A percentile compares a stretch with the other conserved stretches of the same genome.
phyloP scores from a whole-genome alignment of 768 basidiomycete species.

The Kwoniella europaea region DNA sequence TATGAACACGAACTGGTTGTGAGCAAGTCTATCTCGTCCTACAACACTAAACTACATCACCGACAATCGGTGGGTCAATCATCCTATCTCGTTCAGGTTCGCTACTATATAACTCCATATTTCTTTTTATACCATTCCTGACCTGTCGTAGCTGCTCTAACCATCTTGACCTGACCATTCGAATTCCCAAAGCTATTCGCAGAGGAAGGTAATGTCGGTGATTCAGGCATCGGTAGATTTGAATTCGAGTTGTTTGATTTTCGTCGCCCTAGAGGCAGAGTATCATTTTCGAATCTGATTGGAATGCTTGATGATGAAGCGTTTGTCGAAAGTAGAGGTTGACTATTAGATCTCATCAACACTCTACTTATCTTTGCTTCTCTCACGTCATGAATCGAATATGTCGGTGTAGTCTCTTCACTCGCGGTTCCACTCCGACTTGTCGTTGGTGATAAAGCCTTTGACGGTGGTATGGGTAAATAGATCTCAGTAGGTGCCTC shows the following conservation, averaged over 20 bases:
- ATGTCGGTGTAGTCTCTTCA: neutral
- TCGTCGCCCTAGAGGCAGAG: neutral
- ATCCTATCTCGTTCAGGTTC: too few species aligned
- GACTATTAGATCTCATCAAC: neutral
- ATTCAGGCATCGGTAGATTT: slow-evolving; percentile 4
- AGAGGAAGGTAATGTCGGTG: neutral
- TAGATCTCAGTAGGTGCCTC: slow-evolving; percentile 1
- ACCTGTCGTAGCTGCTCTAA: neutral
- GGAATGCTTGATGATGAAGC: neutral
- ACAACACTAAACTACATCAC: too few species aligned
- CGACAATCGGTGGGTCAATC: too few species aligned
- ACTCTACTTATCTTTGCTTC: slow-evolving; percentile 1
- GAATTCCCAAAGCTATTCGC: neutral
- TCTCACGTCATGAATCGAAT: neutral
- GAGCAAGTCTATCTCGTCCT: too few species aligned
- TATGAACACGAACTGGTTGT: too few species aligned
- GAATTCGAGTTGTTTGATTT: neutral
- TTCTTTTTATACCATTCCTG: neutral
- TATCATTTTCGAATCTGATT: neutral
- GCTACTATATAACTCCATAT: neutral
- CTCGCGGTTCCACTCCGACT: neutral
- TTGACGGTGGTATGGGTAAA: neutral
- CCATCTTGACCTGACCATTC: neutral
- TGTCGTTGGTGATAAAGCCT: neutral
- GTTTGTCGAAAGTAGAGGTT: neutral